Percentiles rank a stretch among this genome's conserved stretches.
Conservation (phyloP, 306 rosid genomes). For the Quercus engelmannii region DNA sequence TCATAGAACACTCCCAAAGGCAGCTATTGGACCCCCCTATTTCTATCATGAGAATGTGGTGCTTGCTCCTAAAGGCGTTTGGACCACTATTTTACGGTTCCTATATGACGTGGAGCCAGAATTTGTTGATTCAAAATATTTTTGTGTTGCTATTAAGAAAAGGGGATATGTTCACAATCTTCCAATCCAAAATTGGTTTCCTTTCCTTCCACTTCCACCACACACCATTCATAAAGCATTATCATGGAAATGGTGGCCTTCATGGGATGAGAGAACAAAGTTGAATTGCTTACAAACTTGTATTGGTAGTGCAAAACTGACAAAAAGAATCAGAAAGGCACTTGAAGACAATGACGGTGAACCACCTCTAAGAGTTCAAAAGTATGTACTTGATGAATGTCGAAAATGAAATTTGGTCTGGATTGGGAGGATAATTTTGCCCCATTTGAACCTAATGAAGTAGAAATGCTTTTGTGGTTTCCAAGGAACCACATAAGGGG, state of each 20-base stretch:
- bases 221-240: constrained; percentile 65
- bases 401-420: constrained; percentile 90
- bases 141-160: constrained; percentile 88
- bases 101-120: constrained; percentile 78
- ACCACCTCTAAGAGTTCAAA: constrained; percentile 53
- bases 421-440: constrained; percentile 95
- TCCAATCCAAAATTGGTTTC: constrained; percentile 64
- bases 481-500: constrained; percentile 96
- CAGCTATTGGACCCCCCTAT: constrained; percentile 74
- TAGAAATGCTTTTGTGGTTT: constrained; percentile 79
- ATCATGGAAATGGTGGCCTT: constrained; percentile 89
- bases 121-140: constrained; percentile 81
- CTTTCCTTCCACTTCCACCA: constrained; percentile 81
- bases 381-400: constrained; percentile 65
- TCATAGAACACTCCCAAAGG: constrained; percentile 53
- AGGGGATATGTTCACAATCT: constrained; percentile 92
- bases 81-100: constrained; percentile 81
- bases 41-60: constrained; percentile 96
- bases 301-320: constrained; percentile 63
- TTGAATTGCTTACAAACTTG: constrained; percentile 77
- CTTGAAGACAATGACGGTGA: constrained; percentile 49
- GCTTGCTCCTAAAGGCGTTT: constrained; percentile 86
- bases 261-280: constrained; percentile 74
- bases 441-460: constrained; percentile 89
- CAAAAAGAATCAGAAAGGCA: constrained; percentile 73